Base-by-base conservation (phyloP, 768 basidiomycete species). In the Boletus rufocinnamomeus region DNA sequence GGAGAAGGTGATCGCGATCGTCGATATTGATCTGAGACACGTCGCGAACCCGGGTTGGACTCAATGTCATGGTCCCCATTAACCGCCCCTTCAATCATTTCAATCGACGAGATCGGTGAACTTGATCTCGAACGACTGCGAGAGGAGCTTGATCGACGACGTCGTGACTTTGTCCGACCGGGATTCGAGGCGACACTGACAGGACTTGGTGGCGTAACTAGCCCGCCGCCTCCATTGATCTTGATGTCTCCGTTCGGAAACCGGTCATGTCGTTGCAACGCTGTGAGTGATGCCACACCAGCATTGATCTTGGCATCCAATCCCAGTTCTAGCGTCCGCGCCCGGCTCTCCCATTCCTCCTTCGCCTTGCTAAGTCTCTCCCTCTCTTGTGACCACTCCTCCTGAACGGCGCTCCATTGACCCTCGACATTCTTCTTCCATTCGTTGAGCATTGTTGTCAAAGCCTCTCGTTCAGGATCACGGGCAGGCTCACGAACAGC, bases 311-410 rank as follows among this genome's bases (percentile, higher is more conserved):
- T 73, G 59, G 74, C 77, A 43, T 80, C 81, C n/a, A 88, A 62
- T 3, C 82, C 79, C 14, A 76, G 72, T 63, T 87, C 84, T 17
- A 86, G 75, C 9, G 72, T 70, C 14, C 79, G 76, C 52, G 82
- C 76, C 54, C 84, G 80, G 7, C 58, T 74, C 73, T 95, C 95
- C 88, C 90, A 95, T 63, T 95, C 91, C 43, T 90, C 86, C 49
- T 87, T 80, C 16, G 91, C 92, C 21, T 80, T n/a, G n/a, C n/a
- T n/a, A n/a, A n/a, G n/a, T n/a, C n/a, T n/a, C n/a, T n/a, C n/a
- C n/a, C n/a, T n/a, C 77, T 97, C 95, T 40, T 82, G 78, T 2
- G 80, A 80, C 93, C 93, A 97, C 55, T 90, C 89, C 62, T 91
- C 87, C 64, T 87, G 84, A 35, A 95, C 86, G 30, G 73, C 75